Evolutionary conservation across 192 early-diverging fungal genomes (phyloP), one percentile per base, ranked within the genome.

Genomic region (Chytriomyces hyalinus): DNA sequence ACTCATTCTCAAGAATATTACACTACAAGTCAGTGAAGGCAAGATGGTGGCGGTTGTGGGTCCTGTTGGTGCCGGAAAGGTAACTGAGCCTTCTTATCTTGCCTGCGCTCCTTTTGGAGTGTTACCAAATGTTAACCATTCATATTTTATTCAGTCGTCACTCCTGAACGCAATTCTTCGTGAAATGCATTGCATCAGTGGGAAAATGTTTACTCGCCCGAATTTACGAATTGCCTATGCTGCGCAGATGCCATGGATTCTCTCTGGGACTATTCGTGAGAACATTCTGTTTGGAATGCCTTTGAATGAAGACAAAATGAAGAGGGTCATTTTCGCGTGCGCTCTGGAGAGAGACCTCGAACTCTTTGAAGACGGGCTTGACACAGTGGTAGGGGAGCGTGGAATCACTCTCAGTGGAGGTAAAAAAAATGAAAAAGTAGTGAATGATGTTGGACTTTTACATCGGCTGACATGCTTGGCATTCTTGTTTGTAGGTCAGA

Each of bases 91-190:
- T 60, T 9, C 91, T 89, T 11, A 82, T 97, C 44, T 75, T 94
- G 6, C 80, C 84, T 57, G 93, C 92, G 0, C 75, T 97, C 17
- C 80, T 97, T 6, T 93, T 93, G 17, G 17, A 79, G 96, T 96
- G 93, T 20, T 49, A n/a, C 53, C 36, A 4, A 6, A 61, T 6
- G 17, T 13, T n/a, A 4, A 57, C 13, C 53, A n/a, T 57, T n/a
- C 24, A 65, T 26, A 1, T 11, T 20, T 36, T 26, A n/a, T 76
- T 77, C 22, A 73, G 44, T 82, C 68, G 10, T 77, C 76, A 6
- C 68, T 82, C 15, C 36, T 82, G 11, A 75, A 74, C 65, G 83
- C 82, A 3, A 76, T 84, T n/a, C 64, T 84, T 6, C 68, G 83
- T 17, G 83, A 84, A 50, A 75, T 82, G 77, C 26, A 78, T 17